Base-by-base conservation (phyloP, 192 early-diverging fungal species). In the Anaeromyces robustus region DNA sequence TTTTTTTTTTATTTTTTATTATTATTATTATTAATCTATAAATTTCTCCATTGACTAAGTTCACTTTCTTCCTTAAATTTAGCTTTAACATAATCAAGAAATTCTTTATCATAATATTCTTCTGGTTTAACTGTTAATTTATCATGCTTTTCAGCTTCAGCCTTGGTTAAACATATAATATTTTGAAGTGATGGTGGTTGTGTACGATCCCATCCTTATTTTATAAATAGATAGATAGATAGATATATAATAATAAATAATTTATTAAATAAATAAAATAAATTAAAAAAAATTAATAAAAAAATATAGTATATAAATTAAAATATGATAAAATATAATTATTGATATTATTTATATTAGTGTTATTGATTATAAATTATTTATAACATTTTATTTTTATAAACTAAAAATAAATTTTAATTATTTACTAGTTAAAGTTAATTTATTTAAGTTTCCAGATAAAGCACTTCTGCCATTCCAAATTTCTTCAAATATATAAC, bases 401-500 rank as follows among this genome's bases (percentile, higher is more conserved):
- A n/a, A n/a, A n/a, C n/a, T n/a, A n/a, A n/a, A n/a, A n/a, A n/a
- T n/a, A n/a, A n/a, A n/a, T n/a, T n/a, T 79, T 41, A 32, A 32
- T 29, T 52, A 37, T 14, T 32, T 78, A 77, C 34, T 29, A 2
- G 41, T 77, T 29, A 77, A 41, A 41, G 79, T 29, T 41, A 80
- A 29, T 29, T 32, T 77, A 30, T 77, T 29, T 29, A 80, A 32
- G 12, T 41, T 77, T 29, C 41, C 31, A 3, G 79, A 41, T 29
- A 80, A 41, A 16, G 39, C 79, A 29, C 31, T 29, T 39, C 80
- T 88, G 18, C 94, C 93, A 30, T 90, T 87, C 91, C 94, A 98
- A 77, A 96, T 91, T 83, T 97, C 95, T 81, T 98, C 97, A 59
- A 96, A 88, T 34, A 96, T 89, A 83, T 95, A 97, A 3, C 90